These are phyloP conservation scores for Scheffersomyces insectosa DNA, from an alignment of 1,139 yeast species.

Conservation along the genomic window DNA sequence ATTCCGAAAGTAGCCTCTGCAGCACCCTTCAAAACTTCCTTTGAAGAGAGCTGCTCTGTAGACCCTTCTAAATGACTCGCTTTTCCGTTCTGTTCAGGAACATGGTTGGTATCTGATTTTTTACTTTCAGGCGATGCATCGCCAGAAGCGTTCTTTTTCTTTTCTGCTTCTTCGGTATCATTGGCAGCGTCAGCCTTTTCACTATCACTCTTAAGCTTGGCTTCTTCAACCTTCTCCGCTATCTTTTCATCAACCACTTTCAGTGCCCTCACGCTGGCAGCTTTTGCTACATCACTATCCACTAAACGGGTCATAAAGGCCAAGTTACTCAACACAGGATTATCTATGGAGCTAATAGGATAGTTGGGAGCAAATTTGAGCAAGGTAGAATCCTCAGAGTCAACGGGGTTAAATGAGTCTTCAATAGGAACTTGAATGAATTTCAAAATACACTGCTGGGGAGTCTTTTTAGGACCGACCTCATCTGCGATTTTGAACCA, in stretches of 20 bases:
- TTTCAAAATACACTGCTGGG: slow-evolving; percentile 78
- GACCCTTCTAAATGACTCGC: slow-evolving; percentile 3
- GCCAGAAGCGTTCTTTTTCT: slow-evolving; percentile 1
- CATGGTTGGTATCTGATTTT: slow-evolving; percentile 6
- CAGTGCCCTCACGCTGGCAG: slow-evolving; percentile 71
- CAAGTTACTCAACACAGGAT: slow-evolving; percentile 89
- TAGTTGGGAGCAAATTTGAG: slow-evolving; percentile 79
- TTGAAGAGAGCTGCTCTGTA: slow-evolving; percentile 2
- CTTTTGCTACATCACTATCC: slow-evolving; percentile 82
- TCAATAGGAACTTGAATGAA: slow-evolving; percentile 83
- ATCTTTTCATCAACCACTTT: slow-evolving; percentile 55
- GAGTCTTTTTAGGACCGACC: slow-evolving; percentile 64
- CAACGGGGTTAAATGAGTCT: slow-evolving; percentile 51
- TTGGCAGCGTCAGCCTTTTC: slow-evolving; percentile 7
- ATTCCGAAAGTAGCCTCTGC: slow-evolving; percentile 61
- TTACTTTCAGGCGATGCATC: neutral
- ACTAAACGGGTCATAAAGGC: slow-evolving; percentile 85
- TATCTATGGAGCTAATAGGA: slow-evolving; percentile 83
- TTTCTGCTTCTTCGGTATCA: slow-evolving; percentile 10
- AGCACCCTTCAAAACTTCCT: slow-evolving; percentile 40
- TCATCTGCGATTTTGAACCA: slow-evolving; percentile 75
- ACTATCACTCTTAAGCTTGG: slow-evolving; percentile 7
- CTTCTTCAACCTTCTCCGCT: slow-evolving; percentile 12
- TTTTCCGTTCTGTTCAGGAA: slow-evolving; percentile 3
- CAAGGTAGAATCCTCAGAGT: slow-evolving; percentile 37